Evolutionary conservation across 2,329 filamentous ascomycete species (phyloP), one percentile per base, ranked within the genome.

Genomic region (Penicillium paneum): DNA sequence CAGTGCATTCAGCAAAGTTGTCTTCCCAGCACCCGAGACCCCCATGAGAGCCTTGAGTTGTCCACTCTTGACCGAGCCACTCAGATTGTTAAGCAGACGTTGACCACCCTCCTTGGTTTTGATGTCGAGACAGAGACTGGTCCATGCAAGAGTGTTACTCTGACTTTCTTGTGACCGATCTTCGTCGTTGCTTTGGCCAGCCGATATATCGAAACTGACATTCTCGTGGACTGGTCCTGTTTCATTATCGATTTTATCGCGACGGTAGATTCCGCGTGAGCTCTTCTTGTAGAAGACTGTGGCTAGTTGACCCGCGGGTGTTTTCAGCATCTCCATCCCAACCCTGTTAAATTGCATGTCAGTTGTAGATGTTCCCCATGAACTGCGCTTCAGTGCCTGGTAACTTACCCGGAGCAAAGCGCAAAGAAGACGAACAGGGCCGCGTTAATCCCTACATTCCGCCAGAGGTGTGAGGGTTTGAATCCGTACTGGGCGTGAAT

Each of bases 1-100:
- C 3, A 58, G 44, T 6, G 44, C 35, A 32, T 58, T 48, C 7
- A 58, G 36, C 3, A 58, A 28, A 1, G 56, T 58, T 7, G 56
- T 58, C 75, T 94, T 94, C 50, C 90, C 90, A 3, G 89, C 90
- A 19, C 81, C 81, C 7, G 77, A 80, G 11, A 75, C 74, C 2
- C 74, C 76, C 76, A 78, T 78, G 34, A 79, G 62, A 2, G 76
- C 76, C 17, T 74, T 77, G 28, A 79, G 58, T 44, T 74, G 64
- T 4, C 76, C 76, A 3, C 75, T 74, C 50, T 71, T 71, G 17
- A 78, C 74, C 45, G 70, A 78, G 1, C 76, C 76, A 57, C 63
- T 73, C 19, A 78, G 59, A 49, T 76, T 68, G 38, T 72, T 73
- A 12, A 78, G 59, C 8, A 78, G 60, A 10, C 72, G 45, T 28